These are phyloP conservation scores for Phytophthora podocarpi DNA, from an alignment of 352 stramenopile species.

Conservation along the genomic window DNA sequence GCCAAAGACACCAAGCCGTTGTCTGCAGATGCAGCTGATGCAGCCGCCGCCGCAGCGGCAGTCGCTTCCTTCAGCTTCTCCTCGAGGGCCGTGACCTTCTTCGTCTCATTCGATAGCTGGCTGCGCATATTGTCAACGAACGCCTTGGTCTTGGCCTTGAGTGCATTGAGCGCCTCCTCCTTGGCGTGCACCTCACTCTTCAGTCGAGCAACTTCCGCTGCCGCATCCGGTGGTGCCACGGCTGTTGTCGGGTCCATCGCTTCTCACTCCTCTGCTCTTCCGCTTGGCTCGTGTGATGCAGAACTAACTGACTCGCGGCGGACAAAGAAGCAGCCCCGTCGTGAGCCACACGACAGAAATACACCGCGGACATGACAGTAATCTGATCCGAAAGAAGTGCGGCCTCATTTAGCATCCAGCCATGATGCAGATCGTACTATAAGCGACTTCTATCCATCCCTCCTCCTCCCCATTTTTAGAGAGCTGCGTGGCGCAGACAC, in stretches of 20 bases:
- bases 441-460: neutral
- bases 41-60: neutral
- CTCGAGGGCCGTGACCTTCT: slow-evolving; percentile 65
- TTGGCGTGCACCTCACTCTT: slow-evolving; percentile 68
- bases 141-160: slow-evolving; percentile 86
- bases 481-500: too few species aligned
- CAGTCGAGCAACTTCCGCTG: slow-evolving; percentile 60
- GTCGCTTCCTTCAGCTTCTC: slow-evolving; percentile 44
- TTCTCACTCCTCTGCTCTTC: slow-evolving; percentile 3
- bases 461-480: slow-evolving; percentile 16
- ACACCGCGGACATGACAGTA: slow-evolving; percentile 10
- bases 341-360: slow-evolving; percentile 24
- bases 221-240: slow-evolving; percentile 35
- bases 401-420: slow-evolving; percentile 26
- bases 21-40: neutral
- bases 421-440: neutral
- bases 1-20: neutral
- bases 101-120: slow-evolving; percentile 66
- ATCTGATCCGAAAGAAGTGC: slow-evolving; percentile 9
- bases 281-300: slow-evolving; percentile 23
- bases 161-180: slow-evolving; percentile 78
- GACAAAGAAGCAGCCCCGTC: neutral
- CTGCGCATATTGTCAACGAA: slow-evolving; percentile 82
- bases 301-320: slow-evolving; percentile 17
- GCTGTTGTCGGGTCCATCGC: slow-evolving; percentile 23